These are phyloP conservation scores for Phytophthora tentaculata DNA, from an alignment of 352 stramenopile genomes.

Conservation along the genomic window DNA sequence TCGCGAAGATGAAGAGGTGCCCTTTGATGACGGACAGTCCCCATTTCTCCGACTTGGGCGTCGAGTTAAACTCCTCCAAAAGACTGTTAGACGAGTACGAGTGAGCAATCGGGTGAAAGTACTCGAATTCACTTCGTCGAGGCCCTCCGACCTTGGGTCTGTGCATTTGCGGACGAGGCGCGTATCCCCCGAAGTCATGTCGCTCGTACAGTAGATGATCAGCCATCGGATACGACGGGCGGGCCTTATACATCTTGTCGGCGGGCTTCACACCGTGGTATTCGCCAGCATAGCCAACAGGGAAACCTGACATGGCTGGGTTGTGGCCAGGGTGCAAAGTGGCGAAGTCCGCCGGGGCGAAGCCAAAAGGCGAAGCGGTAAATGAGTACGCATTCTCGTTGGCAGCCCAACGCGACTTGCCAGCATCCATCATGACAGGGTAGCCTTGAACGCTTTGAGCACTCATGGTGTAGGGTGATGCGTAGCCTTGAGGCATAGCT, in stretches of 20 bases:
- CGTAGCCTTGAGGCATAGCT: conserved; percentile 33
- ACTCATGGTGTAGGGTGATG: conserved; percentile 27
- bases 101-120: conserved; percentile 62
- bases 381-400: conserved; percentile 35
- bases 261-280: conserved; percentile 25
- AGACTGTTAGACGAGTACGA: conserved; percentile 77
- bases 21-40: conserved; percentile 81
- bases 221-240: conserved; percentile 29
- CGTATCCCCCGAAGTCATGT: conserved; percentile 32
- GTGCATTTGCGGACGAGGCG: conserved; percentile 37
- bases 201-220: conserved; percentile 36
- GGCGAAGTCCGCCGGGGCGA: conserved; percentile 33
- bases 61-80: conserved; percentile 82
- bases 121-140: conserved; percentile 42
- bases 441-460: conserved; percentile 30
- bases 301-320: conserved; percentile 20
- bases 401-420: conserved; percentile 31
- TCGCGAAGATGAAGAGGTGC: conserved; percentile 86
- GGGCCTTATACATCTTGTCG: conserved; percentile 33
- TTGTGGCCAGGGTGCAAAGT: conserved; percentile 22
- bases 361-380: conserved; percentile 31
- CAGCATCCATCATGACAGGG: conserved; percentile 27
- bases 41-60: conserved; percentile 81
- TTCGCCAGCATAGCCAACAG: conserved; percentile 25
- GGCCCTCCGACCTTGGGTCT: conserved; percentile 35